Evolutionary conservation across 352 stramenopile genomes (phyloP).

Genomic region (Phytophthora citrophthora): DNA sequence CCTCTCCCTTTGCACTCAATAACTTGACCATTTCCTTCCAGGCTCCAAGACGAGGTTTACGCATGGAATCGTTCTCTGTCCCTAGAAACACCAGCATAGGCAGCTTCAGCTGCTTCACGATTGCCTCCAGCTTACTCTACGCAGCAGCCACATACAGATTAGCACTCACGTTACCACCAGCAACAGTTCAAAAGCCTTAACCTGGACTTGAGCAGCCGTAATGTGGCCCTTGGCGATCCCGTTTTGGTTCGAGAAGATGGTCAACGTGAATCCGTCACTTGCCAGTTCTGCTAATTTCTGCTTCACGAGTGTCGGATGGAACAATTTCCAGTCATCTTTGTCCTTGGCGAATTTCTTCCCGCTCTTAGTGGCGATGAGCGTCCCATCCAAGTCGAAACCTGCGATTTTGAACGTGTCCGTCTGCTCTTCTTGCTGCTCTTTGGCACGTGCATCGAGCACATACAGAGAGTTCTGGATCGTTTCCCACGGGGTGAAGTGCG

Average conservation of each 20-base stretch:
- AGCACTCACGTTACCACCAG: conserved; percentile 1
- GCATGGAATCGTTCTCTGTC: conserved; percentile 76
- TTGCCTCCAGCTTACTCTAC: conserved; percentile 72
- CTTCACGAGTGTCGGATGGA: conserved; percentile 63
- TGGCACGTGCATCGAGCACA: conserved; percentile 53
- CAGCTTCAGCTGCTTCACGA: conserved; percentile 64
- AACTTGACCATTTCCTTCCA: conserved; percentile 65
- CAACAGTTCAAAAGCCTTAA: conserved; percentile 17
- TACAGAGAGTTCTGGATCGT: conserved; percentile 48
- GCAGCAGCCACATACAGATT: conserved; percentile 9
- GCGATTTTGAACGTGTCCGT: conserved; percentile 55
- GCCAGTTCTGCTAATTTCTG: conserved; percentile 58
- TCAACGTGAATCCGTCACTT: conserved; percentile 56
- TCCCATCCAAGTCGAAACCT: conserved; percentile 84
- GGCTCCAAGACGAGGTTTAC: conserved; percentile 75
- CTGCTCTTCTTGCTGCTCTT: conserved; percentile 14
- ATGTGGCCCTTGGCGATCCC: conserved; percentile 82
- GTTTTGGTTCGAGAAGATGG: conserved; percentile 89
- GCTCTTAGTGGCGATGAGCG: conserved; percentile 86
- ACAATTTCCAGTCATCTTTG: conserved; percentile 78
- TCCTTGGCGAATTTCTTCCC: conserved; percentile 80
- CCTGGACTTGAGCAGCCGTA: conserved; percentile 61
- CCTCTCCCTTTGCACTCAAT: conserved; percentile 20
- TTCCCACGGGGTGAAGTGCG: conserved; percentile 52
- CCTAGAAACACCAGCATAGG: conserved; percentile 77